phyloP scores from a whole-genome alignment of 495 filamentous ascomycete genomes.

The Neurospora terricola region DNA sequence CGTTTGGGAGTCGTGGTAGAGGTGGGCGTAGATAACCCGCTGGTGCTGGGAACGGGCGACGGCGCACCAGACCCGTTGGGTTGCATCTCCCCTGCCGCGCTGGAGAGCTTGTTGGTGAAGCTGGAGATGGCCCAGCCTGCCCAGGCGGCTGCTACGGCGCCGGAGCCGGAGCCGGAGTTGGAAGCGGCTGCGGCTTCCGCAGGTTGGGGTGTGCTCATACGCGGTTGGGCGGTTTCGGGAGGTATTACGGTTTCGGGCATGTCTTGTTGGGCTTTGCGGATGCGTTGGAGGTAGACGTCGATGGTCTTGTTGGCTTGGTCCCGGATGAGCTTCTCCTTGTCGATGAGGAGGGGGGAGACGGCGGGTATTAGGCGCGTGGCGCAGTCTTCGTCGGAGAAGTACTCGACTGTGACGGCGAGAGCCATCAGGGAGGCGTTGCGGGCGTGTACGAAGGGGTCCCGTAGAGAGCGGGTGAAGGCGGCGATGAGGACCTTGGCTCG shows the following conservation, averaged over 20 bases:
- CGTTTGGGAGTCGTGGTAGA: conserved; percentile 14
- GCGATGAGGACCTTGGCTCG: conserved; percentile 85
- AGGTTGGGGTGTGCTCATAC: conserved; percentile 65
- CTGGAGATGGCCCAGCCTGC: conserved; percentile 96
- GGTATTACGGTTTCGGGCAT: conserved; percentile 72
- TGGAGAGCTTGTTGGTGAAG: conserved; percentile 88
- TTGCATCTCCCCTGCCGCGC: conserved; percentile 78
- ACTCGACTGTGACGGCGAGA: conserved; percentile 70
- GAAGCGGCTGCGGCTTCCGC: conserved; percentile 48
- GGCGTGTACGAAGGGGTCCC: conserved; percentile 91
- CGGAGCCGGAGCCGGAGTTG: not conserved
- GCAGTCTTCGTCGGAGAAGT: conserved; percentile 86
- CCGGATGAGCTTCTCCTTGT: conserved; percentile 86
- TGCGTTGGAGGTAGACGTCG: conserved; percentile 76
- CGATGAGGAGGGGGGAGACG: conserved; percentile 66
- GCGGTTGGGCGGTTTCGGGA: conserved; percentile 43
- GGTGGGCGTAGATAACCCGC: conserved; percentile 3
- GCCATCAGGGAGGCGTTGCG: conserved; percentile 82
- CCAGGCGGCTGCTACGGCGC: conserved; percentile 40
- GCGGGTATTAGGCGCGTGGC: conserved; percentile 72
- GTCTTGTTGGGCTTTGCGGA: conserved; percentile 62
- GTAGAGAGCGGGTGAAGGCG: conserved; percentile 77
- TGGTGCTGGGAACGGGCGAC: conserved; percentile 13
- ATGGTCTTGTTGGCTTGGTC: conserved; percentile 87
- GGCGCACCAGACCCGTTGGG: conserved; percentile 14